Conservation (phyloP, 352 stramenopile genomes). For the Globisporangium nunn region DNA sequence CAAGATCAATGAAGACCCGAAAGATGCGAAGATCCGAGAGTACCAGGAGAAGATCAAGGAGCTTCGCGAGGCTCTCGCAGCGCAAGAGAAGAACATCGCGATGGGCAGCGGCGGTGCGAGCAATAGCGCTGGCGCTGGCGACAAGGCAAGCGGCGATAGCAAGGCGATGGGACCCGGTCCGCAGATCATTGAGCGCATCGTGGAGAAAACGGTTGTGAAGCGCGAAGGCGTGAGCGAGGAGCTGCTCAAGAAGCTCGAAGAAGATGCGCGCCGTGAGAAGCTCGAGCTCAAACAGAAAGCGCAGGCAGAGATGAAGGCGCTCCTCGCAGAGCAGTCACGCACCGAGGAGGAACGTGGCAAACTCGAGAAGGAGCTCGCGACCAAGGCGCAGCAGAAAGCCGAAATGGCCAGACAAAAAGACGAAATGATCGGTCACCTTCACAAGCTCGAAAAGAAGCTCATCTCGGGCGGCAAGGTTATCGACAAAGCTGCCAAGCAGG, state of each 20-base stretch:
- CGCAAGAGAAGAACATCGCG: slow-evolving; percentile 85
- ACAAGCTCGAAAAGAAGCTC: slow-evolving; percentile 65
- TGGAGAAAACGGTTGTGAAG: slow-evolving; percentile 78
- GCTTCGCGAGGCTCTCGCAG: slow-evolving; percentile 86
- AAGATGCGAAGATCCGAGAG: slow-evolving; percentile 96
- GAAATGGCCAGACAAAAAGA: slow-evolving; percentile 83
- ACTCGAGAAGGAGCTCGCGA: slow-evolving; percentile 81
- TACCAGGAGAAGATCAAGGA: slow-evolving; percentile 95
- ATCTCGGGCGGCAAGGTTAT: slow-evolving; percentile 93
- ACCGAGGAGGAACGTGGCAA: slow-evolving; percentile 87
- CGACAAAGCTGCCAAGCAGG: slow-evolving; percentile 91
- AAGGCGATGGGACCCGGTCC: slow-evolving; percentile 85
- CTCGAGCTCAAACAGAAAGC: slow-evolving; percentile 93
- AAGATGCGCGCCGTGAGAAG: slow-evolving; percentile 89
- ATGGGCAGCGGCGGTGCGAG: slow-evolving; percentile 81
- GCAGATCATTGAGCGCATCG: slow-evolving; percentile 69
- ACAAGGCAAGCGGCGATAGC: slow-evolving; percentile 79
- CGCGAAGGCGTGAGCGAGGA: slow-evolving; percentile 67
- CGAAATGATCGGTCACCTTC: slow-evolving; percentile 88
- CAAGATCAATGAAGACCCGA: slow-evolving; percentile 97
- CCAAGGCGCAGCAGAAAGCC: slow-evolving; percentile 78
- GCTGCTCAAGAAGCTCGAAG: slow-evolving; percentile 92
- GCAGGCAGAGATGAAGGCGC: slow-evolving; percentile 86
- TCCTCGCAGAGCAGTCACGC: slow-evolving; percentile 83
- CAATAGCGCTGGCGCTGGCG: no score